Evolutionary conservation across 768 basidiomycete genomes (phyloP), one percentile per base, ranked within the genome.

Genomic region (Imleria badia): DNA sequence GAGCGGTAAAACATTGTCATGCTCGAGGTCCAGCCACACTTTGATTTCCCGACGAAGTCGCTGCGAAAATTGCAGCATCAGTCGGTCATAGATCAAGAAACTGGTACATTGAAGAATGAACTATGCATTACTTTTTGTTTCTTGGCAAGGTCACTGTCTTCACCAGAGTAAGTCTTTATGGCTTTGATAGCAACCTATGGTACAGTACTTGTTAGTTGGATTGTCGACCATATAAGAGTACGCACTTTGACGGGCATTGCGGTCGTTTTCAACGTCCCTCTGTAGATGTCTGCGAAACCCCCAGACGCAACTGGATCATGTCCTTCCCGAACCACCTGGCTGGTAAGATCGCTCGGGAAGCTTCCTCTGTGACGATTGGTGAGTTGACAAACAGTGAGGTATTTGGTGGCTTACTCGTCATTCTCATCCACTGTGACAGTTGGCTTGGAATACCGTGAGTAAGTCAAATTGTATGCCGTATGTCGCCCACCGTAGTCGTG

Each of bases 51-150:
- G 34, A 5, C 40, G 26, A 6, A 46, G 48, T n/a, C 59, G 49
- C 68, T 69, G 56, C 17, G 14, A 26, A 2, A 12, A n/a, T 22
- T 6, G 35, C 6, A 9, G 11, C 8, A 13, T 38, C 43, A 6
- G 11, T 5, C 35, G 5, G 3, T 4, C 5, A n/a, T 36, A 35
- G 15, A 26, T 14, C 34, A 39, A 20, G n/a, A 20, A 10, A 8
- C 15, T 8, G 0, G 19, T 19, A 12, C 3, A 40, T 13, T 6
- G 0, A 36, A n/a, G 36, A 20, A 29, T 40, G n/a, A n/a, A n/a
- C n/a, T n/a, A n/a, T n/a, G 20, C 22, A 23, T 34, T 38, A 60
- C 55, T 10, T 54, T 64, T 20, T 39, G 33, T 26, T 64, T 58
- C 26, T 51, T 59, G 11, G 5, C 29, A 15, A 41, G 45, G 20